Percentiles rank a stretch among this genome's conserved stretches.
phyloP scores from a whole-genome alignment of 768 basidiomycete species.

The Leccinum disarticulatum region DNA sequence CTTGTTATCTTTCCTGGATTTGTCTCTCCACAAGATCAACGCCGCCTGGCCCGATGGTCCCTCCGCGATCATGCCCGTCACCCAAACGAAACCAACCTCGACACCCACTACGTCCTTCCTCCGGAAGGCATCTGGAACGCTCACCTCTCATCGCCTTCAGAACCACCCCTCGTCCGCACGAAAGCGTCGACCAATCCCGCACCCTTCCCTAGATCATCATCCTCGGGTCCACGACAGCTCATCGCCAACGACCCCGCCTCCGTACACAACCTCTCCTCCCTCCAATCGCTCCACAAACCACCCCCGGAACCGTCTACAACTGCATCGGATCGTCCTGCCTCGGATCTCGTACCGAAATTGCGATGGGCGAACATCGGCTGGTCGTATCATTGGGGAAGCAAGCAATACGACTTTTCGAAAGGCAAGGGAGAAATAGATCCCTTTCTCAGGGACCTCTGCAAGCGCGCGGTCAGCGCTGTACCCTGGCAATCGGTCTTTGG shows the following conservation, averaged over 20 bases:
- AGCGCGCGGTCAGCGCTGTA: conserved; percentile 56
- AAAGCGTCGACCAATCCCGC: conserved; percentile 25
- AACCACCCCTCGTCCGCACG: conserved; percentile 42
- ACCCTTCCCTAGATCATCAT: conserved; percentile 6
- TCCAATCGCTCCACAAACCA: conserved; percentile 58
- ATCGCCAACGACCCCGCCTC: conserved; percentile 73
- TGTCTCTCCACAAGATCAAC: conserved; percentile 61
- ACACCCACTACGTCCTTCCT: conserved; percentile 82
- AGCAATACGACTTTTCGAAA: conserved; percentile 87
- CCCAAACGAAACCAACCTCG: conserved; percentile 89
- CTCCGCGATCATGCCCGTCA: conserved; percentile 70
- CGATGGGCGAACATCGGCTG: conserved; percentile 97
- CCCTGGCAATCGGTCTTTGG: conserved; percentile 70
- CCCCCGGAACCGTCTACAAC: conserved; percentile 65
- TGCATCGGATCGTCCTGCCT: conserved; percentile 47
- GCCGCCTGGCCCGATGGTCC: conserved; percentile 67
- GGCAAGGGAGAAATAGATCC: conserved; percentile 63
- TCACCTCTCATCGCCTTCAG: conserved; percentile 39
- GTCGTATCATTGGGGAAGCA: conserved; percentile 96
- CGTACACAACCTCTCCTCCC: conserved; percentile 48
- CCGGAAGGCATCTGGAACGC: conserved; percentile 75
- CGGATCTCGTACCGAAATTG: conserved; percentile 68
- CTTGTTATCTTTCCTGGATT: conserved; percentile 83
- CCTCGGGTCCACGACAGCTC: conserved; percentile 60
- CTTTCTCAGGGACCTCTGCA: conserved; percentile 58